Evolutionary conservation across 2,329 filamentous ascomycete species (phyloP).

Genomic region (Fusarium tjaetaba): DNA sequence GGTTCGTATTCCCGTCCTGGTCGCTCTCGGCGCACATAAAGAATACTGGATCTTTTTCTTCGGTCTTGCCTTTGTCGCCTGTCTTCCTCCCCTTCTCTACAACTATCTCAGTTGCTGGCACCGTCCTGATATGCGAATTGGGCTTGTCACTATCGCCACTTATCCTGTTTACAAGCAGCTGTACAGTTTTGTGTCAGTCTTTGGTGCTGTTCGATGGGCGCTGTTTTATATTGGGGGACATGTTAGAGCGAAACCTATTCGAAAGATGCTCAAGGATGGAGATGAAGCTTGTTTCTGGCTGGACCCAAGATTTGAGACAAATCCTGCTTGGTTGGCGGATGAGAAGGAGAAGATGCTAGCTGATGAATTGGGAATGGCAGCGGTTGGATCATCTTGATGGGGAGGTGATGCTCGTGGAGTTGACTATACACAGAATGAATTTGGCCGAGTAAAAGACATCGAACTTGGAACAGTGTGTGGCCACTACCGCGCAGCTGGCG

Average conservation of each 20-base stretch:
- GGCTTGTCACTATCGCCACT: not conserved
- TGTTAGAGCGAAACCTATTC: not conserved
- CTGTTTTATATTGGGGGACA: not conserved
- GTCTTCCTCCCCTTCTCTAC: not conserved
- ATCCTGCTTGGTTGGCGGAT: constrained; percentile 2
- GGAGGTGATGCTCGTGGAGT: not conserved
- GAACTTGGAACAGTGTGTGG: accelerated
- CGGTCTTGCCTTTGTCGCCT: not conserved
- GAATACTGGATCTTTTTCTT: constrained; percentile 14
- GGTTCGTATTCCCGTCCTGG: not conserved
- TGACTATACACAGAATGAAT: not conserved
- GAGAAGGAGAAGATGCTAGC: not conserved
- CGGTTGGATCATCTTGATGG: not conserved
- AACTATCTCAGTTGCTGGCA: constrained; percentile 1
- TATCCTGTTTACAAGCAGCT: constrained; percentile 4
- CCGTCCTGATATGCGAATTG: constrained; percentile 2
- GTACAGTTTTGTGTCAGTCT: not conserved
- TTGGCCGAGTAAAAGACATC: too few species aligned
- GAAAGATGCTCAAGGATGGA: constrained; percentile 1
- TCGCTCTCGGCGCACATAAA: not conserved
- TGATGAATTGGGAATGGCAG: not conserved
- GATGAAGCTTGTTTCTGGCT: constrained; percentile 11
- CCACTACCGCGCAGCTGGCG: accelerated
- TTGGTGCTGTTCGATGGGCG: constrained; percentile 4
- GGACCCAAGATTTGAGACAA: not conserved